Base-by-base conservation (phyloP, 78 protist species). In the Speleostelium caveatum region DNA sequence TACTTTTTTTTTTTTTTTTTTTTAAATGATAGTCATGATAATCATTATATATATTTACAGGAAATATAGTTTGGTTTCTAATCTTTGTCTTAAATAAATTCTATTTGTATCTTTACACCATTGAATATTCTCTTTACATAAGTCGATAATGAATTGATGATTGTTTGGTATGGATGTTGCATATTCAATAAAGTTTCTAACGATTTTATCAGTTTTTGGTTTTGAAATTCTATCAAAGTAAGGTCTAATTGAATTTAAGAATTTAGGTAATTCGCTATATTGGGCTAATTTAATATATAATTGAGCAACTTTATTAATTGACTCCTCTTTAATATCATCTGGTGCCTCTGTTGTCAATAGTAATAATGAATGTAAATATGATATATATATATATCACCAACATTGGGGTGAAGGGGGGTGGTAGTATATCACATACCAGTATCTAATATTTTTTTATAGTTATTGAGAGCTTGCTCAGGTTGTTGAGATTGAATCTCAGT, bases 71-170 rank as follows among this genome's bases (percentile, higher is more conserved):
- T 96, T 79, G 24, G 96, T 10, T 68, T 99, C 96, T 30, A 99
- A 76, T 19, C 99, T 87, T 79, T 99, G 99, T 35, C 99, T 94
- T 24, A 99, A 89, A 86, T 96, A 99, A 14, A 97, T 92, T 65
- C 99, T 92, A 93, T 96, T 96, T 74, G 97, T 97, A 6, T 72
- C 94, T 62, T 73, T 59, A 56, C 98, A 83, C 99, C 99, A 98
- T 24, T 67, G 95, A 49, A 98, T 97, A 26, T 74, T 71, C 19
- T 97, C 99, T 38, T 62, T n/a, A 79, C 97, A 95, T 28, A 96
- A 94, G 6, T 63, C 65, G 17, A 97, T 80, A 33, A 91, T 87
- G 7, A 75, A 96, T 69, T 35, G 66, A 49, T 4, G 95, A 78
- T 69, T 69, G 17, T 69, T 51, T 30, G 76, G 76, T 49, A 49